Conservation (phyloP, 116 monocot species). For the Posidonia oceanica region DNA sequence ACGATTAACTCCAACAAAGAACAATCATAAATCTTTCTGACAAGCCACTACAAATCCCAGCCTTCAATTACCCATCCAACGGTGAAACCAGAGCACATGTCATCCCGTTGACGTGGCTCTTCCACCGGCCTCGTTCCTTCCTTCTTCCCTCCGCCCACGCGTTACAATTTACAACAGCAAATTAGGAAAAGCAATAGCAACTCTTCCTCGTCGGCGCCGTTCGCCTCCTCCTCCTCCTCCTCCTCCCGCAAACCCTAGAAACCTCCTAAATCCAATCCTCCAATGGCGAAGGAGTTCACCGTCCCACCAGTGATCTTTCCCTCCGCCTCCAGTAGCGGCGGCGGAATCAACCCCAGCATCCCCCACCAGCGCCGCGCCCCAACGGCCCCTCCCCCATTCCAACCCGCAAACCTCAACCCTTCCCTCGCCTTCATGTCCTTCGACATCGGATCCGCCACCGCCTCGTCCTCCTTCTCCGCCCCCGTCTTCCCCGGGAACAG, state of each 20-base stretch:
- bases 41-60: too few relatives aligned
- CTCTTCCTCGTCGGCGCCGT: neutral
- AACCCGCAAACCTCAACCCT: slow-evolving; percentile 13
- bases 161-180: too few relatives aligned
- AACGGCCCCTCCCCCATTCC: slow-evolving; percentile 22
- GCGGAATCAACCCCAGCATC: slow-evolving; percentile 2
- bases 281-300: slow-evolving; percentile 60
- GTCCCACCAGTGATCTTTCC: slow-evolving; percentile 66
- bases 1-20: too few relatives aligned
- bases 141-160: too few relatives aligned
- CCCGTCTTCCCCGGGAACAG: slow-evolving; percentile 21
- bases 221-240: neutral
- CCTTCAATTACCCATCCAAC: too few relatives aligned
- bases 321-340: slow-evolving; percentile 5
- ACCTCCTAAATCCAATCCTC: neutral
- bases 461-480: slow-evolving; percentile 42
- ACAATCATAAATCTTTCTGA: too few relatives aligned
- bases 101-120: too few relatives aligned
- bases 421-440: slow-evolving; percentile 63
- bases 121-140: too few relatives aligned
- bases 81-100: too few relatives aligned
- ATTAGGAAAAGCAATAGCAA: too few relatives aligned
- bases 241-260: neutral
- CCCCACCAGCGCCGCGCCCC: slow-evolving; percentile 29
- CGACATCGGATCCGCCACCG: slow-evolving; percentile 37